phyloP scores from a whole-genome alignment of 2,329 filamentous ascomycete species.

The Talaromyces verruculosus region DNA sequence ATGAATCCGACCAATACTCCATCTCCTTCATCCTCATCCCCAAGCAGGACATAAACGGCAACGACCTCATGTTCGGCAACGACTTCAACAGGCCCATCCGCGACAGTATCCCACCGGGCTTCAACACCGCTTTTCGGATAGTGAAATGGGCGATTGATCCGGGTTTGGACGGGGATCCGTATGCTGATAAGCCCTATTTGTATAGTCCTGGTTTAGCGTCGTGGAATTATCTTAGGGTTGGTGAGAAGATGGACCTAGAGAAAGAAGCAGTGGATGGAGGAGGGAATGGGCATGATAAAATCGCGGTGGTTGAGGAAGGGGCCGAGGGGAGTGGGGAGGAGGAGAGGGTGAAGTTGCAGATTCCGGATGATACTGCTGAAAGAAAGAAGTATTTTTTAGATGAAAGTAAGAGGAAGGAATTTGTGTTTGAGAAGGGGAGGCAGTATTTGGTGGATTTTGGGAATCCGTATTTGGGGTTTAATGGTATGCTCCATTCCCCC shows the following conservation, averaged over 20 bases:
- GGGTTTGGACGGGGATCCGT: slow-evolving; percentile 83
- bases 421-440: slow-evolving; percentile 62
- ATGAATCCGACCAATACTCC: slow-evolving; percentile 77
- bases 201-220: slow-evolving; percentile 79
- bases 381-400: slow-evolving; percentile 63
- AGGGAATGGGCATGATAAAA: slow-evolving; percentile 30
- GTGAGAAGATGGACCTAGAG: slow-evolving; percentile 41
- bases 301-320: slow-evolving; percentile 64
- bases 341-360: slow-evolving; percentile 49
- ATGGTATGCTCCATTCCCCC: slow-evolving; percentile 40
- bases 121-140: slow-evolving; percentile 78
- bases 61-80: slow-evolving; percentile 86
- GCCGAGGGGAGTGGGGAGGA: slow-evolving; percentile 58
- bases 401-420: slow-evolving; percentile 55
- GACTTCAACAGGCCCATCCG: slow-evolving; percentile 92
- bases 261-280: slow-evolving; percentile 19
- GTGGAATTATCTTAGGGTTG: slow-evolving; percentile 74
- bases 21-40: slow-evolving; percentile 77
- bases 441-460: slow-evolving; percentile 73
- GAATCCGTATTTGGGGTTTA: slow-evolving; percentile 90
- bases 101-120: slow-evolving; percentile 80
- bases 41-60: slow-evolving; percentile 64
- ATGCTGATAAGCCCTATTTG: slow-evolving; percentile 80
- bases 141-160: slow-evolving; percentile 92
- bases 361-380: slow-evolving; percentile 54